Base-by-base conservation (phyloP, 768 basidiomycete genomes). In the Termitomyces heimii region DNA sequence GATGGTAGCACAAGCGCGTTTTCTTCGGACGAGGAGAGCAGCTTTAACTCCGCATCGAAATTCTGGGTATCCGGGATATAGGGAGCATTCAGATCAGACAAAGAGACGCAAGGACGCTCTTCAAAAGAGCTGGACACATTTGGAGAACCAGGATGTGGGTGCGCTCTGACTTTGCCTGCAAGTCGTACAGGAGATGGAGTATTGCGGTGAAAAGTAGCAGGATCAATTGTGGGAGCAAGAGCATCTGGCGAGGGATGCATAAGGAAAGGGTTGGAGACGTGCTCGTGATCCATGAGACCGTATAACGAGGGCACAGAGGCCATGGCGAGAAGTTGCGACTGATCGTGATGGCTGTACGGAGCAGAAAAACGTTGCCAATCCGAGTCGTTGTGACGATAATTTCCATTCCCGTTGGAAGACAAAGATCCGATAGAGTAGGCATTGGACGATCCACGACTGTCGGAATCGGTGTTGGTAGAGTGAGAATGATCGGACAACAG, bases 11-110 rank as follows among this genome's bases (percentile, higher is more conserved):
- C 24, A 10, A 34, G 14, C 32, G 43, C 40, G 18, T n/a, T 13
- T 28, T 51, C 56, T 20, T 53, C 54, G 5, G 49, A 53, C 5
- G 49, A 48, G 1, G 63, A 55, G 9, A 56, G 14, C 3, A 50
- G 22, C 20, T 20, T 20, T 7, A 57, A 7, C 18, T 61, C 56
- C 32, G 37, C 5, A 10, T 55, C 48, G 1, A 37, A 13, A n/a
- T 31, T 39, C 8, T 52, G 53, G 22, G 16, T 24, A 40, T 62
- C 29, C 6, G 63, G 60, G 24, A 60, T 54, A 39, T 64, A 62
- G 5, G 65, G 55, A 22, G 61, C 54, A 13, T 52, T 64, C 18
- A 66, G 63, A n/a, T 64, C 61, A n/a, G 60, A 62, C 6, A 64
- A 39, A 9, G 65, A 55, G 37, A 66, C 24, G 24, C 55, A 64